Percentiles rank a stretch among this genome's conserved stretches.
Evolutionary conservation across 2,329 filamentous ascomycete genomes (phyloP).

Genomic region (Balansia obtecta): DNA sequence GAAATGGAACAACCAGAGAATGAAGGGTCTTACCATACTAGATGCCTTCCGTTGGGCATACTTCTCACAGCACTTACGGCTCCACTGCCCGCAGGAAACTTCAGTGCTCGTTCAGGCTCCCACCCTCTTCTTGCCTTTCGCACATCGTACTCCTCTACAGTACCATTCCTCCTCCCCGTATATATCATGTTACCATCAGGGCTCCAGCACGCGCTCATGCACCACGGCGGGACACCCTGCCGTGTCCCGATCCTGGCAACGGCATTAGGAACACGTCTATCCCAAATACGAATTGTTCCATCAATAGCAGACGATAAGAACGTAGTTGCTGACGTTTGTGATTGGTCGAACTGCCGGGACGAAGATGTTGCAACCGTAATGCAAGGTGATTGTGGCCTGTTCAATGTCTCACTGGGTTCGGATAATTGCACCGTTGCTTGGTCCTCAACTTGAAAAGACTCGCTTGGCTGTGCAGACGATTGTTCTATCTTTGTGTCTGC

Average conservation of each 20-base stretch:
- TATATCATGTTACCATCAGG: constrained; percentile 94
- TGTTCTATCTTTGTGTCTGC: neutral
- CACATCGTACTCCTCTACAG: constrained; percentile 87
- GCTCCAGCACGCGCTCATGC: constrained; percentile 94
- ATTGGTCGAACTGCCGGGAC: constrained; percentile 34
- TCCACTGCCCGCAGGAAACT: constrained; percentile 80
- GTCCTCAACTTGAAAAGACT: neutral
- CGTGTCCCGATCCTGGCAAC: constrained; percentile 67
- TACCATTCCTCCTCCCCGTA: constrained; percentile 78
- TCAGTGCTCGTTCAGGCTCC: constrained; percentile 65
- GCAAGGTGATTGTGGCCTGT: constrained; percentile 13
- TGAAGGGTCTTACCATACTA: constrained; percentile 51
- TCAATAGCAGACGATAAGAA: constrained; percentile 86
- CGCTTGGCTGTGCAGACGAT: neutral
- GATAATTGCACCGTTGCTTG: neutral
- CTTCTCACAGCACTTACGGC: constrained; percentile 76
- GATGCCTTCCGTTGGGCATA: constrained; percentile 86
- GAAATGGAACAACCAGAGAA: neutral
- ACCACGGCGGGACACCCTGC: constrained; percentile 80
- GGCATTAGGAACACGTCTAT: constrained; percentile 62
- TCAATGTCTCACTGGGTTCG: constrained; percentile 7
- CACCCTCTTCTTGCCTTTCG: constrained; percentile 59
- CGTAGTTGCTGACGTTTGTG: constrained; percentile 57
- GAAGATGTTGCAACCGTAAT: constrained; percentile 25
- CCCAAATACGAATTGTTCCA: constrained; percentile 87